Evolutionary conservation across 352 stramenopile genomes (phyloP).

Genomic region (Phytopythium cucurbitacearum): DNA sequence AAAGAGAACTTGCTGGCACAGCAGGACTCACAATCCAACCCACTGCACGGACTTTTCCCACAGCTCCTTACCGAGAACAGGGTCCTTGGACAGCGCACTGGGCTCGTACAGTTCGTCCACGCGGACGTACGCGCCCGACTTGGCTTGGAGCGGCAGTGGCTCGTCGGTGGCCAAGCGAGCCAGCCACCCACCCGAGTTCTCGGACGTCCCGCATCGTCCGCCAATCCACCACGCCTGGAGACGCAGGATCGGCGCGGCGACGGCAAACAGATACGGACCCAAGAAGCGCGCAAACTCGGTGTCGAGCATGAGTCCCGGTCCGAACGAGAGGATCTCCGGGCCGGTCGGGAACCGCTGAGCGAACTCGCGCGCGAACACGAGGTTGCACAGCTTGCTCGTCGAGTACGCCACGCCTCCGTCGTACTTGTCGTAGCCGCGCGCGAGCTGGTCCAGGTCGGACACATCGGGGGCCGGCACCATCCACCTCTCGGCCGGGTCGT

Average conservation of each 20-base stretch:
- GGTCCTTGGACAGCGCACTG: conserved; percentile 24
- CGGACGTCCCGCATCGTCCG: conserved; percentile 20
- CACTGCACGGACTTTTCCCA: conserved; percentile 27
- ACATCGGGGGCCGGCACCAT: conserved; percentile 16
- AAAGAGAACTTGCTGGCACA: too few relatives aligned
- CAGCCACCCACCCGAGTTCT: conserved; percentile 27
- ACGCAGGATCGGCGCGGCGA: conserved; percentile 25
- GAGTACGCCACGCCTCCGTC: conserved; percentile 16
- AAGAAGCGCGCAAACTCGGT: conserved; percentile 33
- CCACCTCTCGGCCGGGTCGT: conserved; percentile 11
- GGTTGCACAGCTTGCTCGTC: conserved; percentile 40
- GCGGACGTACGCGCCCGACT: conserved; percentile 26
- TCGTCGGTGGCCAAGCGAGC: conserved; percentile 27
- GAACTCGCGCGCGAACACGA: conserved; percentile 40
- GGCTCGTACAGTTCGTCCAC: conserved; percentile 34
- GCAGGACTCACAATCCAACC: not conserved
- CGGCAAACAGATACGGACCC: conserved; percentile 14
- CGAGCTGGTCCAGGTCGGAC: conserved; percentile 25
- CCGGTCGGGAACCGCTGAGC: conserved; percentile 12
- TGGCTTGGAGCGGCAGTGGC: conserved; percentile 16
- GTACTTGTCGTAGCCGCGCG: conserved; percentile 18
- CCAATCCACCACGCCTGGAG: conserved; percentile 14
- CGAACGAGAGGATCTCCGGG: conserved; percentile 22
- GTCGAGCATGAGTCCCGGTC: conserved; percentile 27
- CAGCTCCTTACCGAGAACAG: conserved; percentile 14